Base-by-base conservation (phyloP, 2,329 filamentous ascomycete species). In the Nigrospora osmanthi region DNA sequence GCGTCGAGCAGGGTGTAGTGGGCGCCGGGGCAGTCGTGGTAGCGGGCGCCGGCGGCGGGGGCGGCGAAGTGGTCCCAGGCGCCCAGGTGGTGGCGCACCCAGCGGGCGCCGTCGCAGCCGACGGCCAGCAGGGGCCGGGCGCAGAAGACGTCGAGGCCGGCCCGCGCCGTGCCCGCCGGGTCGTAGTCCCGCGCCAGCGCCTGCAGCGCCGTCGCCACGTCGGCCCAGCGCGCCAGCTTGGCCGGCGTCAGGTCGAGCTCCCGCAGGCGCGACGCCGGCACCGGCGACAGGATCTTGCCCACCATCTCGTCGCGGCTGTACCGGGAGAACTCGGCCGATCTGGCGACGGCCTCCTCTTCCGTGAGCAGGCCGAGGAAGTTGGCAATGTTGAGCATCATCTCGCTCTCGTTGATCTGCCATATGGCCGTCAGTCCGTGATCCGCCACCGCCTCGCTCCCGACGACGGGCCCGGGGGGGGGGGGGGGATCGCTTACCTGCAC, bases 121-220 rank as follows among this genome's bases (percentile, higher is more conserved):
- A 54, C 53, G 1, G 52, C 50, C 34, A 50, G 50, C 11, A 60
- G 47, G 14, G 66, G 65, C 6, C 47, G 47, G 4, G 57, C 58
- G 37, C 60, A 62, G 48, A 70, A 70, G 1, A 69, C 56, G 52
- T 70, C 66, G 43, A 70, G 62, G 2, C 38, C 23, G 11, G 11
- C 13, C 4, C 45, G 40, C 0, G 69, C 58, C 1, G 38, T 44
- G 0, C 66, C 65, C 1, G 19, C n/a, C 2, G 68, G 67, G 23
- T 68, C 61, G 47, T 70, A 71, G 4, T 65, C 55, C 2, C 46
- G 36, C 3, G 57, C 59, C 13, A 62, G 58, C 19, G 49, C 55
- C 44, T 66, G 60, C 31, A 68, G 40, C 0, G 42, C 38, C 30
- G 52, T 55, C 1, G 64, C 57, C 7, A 67, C 28, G 12, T 56